Conservation (phyloP, 2,329 filamentous ascomycete genomes). For the Ophiostoma himal-ulmi region DNA sequence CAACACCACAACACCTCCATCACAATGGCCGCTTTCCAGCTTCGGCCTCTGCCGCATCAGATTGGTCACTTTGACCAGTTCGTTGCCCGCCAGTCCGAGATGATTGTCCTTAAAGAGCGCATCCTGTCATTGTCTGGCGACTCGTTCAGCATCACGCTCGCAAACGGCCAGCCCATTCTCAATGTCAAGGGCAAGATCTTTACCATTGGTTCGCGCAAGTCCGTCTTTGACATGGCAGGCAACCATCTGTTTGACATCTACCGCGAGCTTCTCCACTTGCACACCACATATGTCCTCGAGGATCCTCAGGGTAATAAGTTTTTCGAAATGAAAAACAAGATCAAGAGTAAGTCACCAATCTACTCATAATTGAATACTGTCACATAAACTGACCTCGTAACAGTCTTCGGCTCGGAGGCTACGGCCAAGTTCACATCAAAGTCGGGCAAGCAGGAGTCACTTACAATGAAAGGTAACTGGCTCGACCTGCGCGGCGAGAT, state of each 20-base stretch:
- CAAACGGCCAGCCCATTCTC: slow-evolving; percentile 49
- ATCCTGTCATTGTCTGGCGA: slow-evolving; percentile 57
- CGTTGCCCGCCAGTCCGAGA: slow-evolving; percentile 33
- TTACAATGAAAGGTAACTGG: slow-evolving; percentile 58
- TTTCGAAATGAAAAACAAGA: slow-evolving; percentile 51
- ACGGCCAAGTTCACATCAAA: slow-evolving; percentile 52
- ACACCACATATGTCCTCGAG: slow-evolving; percentile 48
- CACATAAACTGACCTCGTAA: not conserved
- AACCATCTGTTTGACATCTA: slow-evolving; percentile 54
- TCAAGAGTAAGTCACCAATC: slow-evolving; percentile 40
- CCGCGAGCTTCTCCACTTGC: slow-evolving; percentile 47
- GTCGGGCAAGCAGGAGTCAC: slow-evolving; percentile 39
- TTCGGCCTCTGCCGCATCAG: slow-evolving; percentile 20
- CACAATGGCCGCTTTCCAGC: slow-evolving; percentile 14
- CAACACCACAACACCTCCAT: not conserved
- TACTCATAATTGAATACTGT: not conserved
- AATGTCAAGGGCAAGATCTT: slow-evolving; percentile 51
- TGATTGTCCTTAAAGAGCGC: slow-evolving; percentile 55
- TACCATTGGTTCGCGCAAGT: slow-evolving; percentile 50
- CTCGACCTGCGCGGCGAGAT: slow-evolving; percentile 54
- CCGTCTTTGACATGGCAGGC: slow-evolving; percentile 47
- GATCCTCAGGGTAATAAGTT: slow-evolving; percentile 42
- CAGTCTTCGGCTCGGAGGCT: slow-evolving; percentile 51
- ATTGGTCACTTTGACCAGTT: slow-evolving; percentile 24
- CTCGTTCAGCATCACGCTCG: slow-evolving; percentile 56